Base-by-base conservation (phyloP, 306 rosid species). In the Acacia melanoxylon region DNA sequence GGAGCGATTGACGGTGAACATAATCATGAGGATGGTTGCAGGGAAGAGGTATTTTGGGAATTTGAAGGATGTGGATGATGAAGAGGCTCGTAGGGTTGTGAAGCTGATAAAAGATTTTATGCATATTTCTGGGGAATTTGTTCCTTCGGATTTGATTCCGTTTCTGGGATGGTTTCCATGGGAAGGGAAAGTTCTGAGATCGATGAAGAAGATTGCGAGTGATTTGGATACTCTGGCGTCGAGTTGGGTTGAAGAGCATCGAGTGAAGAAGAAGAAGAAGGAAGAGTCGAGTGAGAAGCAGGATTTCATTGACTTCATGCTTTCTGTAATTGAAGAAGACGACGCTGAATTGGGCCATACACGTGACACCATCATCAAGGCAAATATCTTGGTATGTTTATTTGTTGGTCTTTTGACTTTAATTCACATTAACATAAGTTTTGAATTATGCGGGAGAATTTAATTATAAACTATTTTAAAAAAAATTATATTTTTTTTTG, bases 291-390 rank as follows among this genome's bases (percentile, higher is more conserved):
- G 5, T 51, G 79, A 85, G 16, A 44, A 91, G 79, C 86, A 77
- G 51, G 91, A 91, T 77, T 89, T 88, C 85, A 88, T 89, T 54
- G 89, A 91, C 73, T 78, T 89, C 20, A 78, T 88, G 93, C 73
- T 89, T 0, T 86, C 88, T 58, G 78, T 63, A 48, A 48, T 88
- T 83, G 80, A 83, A 79, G 91, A 89, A 3, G 81, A 83, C 65
- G 81, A 83, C 74, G 31, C 82, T 17, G 46, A 54, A 69, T 73
- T 86, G 71, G 82, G 88, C 20, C 72, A 83, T 49, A 3, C 81
- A 0, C 85, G 91, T 11, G 93, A 89, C 4, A 82, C 83, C 6
- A 80, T 91, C 58, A 83, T 91, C 82, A 91, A 89, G 42, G 89
- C 88, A 51, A 87, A 81, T 70, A 35, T 81, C 27, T 20, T 58